Evolutionary conservation across 257 asterid species (phyloP).

Genomic region (Perilla frutescens): DNA sequence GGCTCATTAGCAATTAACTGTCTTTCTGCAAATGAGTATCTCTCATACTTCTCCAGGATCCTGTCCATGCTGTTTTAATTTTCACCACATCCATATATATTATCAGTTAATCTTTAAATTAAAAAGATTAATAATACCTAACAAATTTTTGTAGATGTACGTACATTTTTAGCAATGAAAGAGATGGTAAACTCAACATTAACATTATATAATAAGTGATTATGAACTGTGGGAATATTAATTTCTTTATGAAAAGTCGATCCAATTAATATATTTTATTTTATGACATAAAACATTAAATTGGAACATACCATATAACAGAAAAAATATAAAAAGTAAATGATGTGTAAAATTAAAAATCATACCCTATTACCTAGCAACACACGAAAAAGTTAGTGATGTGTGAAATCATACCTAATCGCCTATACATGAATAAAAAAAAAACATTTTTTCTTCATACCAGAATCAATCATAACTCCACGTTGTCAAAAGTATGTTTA

Average conservation of each 20-base stretch:
- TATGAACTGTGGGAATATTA: too few relatives aligned
- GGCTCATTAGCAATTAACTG: constrained; percentile 60
- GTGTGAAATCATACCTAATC: not conserved
- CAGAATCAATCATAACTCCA: not conserved
- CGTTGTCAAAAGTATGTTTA: not conserved
- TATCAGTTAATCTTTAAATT: not conserved
- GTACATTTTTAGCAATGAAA: too few relatives aligned
- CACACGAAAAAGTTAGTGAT: not conserved
- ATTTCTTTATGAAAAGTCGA: too few relatives aligned
- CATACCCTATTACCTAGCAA: not conserved
- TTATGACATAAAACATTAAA: too few relatives aligned
- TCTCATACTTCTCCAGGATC: constrained; percentile 84
- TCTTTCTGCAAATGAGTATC: constrained; percentile 86
- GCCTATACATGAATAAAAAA: not conserved
- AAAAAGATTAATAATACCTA: too few relatives aligned
- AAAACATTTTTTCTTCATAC: not conserved
- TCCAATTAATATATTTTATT: too few relatives aligned
- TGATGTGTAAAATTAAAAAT: not conserved
- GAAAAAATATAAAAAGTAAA: too few relatives aligned
- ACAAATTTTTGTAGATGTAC: too few relatives aligned
- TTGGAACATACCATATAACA: too few relatives aligned
- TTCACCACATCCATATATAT: not conserved
- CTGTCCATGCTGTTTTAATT: constrained; percentile 73
- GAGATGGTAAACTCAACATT: too few relatives aligned
- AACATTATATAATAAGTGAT: too few relatives aligned